Percentiles rank a stretch among this genome's conserved stretches.
Evolutionary conservation across 345 rosid species (phyloP).

Genomic region (Hypericum perforatum): DNA sequence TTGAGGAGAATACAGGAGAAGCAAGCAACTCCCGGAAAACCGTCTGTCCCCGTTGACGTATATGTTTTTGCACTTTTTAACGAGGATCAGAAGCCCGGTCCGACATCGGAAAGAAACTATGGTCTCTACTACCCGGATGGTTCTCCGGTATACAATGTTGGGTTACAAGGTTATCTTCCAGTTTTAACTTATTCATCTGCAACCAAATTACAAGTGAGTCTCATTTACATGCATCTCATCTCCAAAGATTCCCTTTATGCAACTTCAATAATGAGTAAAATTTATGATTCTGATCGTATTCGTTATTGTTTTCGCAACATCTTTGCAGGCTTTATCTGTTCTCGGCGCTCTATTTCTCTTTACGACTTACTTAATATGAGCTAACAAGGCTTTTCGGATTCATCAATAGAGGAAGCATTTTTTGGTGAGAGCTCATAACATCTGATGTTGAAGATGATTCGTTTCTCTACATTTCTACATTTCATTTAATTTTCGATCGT

Average conservation of each 20-base stretch:
- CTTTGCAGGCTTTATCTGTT: slow-evolving; percentile 32
- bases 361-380: slow-evolving; percentile 13
- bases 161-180: slow-evolving; percentile 60
- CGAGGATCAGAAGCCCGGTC: slow-evolving; percentile 83
- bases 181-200: slow-evolving; percentile 35
- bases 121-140: slow-evolving; percentile 81
- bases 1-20: slow-evolving; percentile 35
- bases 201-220: slow-evolving; percentile 30
- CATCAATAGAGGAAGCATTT: background rate
- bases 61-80: slow-evolving; percentile 83
- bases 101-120: slow-evolving; percentile 81
- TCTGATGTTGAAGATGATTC: too few species aligned
- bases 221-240: background rate
- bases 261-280: too few species aligned
- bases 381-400: background rate
- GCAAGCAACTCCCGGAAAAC: slow-evolving; percentile 77
- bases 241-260: background rate
- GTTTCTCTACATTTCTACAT: too few species aligned
- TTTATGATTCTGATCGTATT: slow-evolving; percentile 6
- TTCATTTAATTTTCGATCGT: too few species aligned
- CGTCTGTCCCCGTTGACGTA: slow-evolving; percentile 52
- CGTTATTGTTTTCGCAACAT: slow-evolving; percentile 6
- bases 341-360: slow-evolving; percentile 24
- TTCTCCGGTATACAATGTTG: slow-evolving; percentile 65
- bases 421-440: too few species aligned